phyloP scores from a whole-genome alignment of 1,139 yeast genomes.

The Suhomyces wounanorum region DNA sequence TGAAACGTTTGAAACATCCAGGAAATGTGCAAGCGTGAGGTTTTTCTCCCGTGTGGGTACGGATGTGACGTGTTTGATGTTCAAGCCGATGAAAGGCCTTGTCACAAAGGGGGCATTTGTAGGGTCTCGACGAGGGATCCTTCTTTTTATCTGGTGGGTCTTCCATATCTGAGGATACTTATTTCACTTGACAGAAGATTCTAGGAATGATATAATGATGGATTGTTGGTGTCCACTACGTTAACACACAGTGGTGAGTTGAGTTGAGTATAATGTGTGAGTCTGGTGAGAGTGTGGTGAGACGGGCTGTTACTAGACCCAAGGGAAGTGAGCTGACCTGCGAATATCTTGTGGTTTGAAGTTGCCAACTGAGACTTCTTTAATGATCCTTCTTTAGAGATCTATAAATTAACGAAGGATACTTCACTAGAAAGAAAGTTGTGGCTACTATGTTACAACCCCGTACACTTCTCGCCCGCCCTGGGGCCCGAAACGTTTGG shows the following conservation, averaged over 20 bases:
- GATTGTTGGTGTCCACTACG: not conserved
- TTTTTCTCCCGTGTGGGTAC: conserved; percentile 73
- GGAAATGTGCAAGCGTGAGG: conserved; percentile 74
- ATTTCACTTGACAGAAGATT: not conserved
- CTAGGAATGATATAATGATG: not conserved
- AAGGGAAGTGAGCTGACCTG: not conserved
- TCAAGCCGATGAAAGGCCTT: conserved; percentile 65
- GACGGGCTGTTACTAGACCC: not conserved
- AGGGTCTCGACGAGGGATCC: conserved; percentile 42
- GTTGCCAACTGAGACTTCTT: not conserved
- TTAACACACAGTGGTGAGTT: not conserved
- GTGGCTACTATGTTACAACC: conserved; percentile 4
- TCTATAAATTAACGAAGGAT: not conserved
- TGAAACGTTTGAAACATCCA: conserved; percentile 66
- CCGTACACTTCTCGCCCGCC: conserved; percentile 11
- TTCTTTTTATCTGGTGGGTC: conserved; percentile 17
- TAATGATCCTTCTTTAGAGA: not conserved
- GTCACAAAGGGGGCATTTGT: conserved; percentile 60
- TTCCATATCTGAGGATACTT: not conserved
- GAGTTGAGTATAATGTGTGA: not conserved
- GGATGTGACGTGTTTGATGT: conserved; percentile 70
- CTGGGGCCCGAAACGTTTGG: conserved; percentile 10
- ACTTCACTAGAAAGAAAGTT: not conserved
- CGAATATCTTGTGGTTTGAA: not conserved
- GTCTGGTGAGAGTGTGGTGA: not conserved